Conservation (phyloP, 805 yeast genomes). For the Metschnikowia amazonensis region DNA sequence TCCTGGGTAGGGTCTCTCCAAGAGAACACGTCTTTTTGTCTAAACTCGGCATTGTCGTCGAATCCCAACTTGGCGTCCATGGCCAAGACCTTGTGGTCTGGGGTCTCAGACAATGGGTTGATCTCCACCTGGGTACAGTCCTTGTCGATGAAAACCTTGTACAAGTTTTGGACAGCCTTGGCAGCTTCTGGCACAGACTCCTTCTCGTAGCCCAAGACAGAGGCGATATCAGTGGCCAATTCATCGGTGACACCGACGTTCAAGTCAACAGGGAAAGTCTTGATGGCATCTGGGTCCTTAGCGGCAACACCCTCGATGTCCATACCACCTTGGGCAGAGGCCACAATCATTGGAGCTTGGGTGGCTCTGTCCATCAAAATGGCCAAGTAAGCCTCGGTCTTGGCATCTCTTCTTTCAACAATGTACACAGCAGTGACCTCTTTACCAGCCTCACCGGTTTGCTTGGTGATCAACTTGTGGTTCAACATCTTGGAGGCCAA, state of each 20-base stretch:
- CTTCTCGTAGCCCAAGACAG: conserved; percentile 73
- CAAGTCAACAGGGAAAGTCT: conserved; percentile 76
- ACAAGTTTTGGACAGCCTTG: conserved; percentile 77
- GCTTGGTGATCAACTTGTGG: conserved; percentile 94
- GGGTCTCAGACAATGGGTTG: conserved; percentile 94
- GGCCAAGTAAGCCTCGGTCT: conserved; percentile 93
- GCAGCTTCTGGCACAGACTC: conserved; percentile 84
- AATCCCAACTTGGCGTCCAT: conserved; percentile 99
- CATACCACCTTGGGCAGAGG: conserved; percentile 99
- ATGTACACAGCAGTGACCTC: conserved; percentile 94
- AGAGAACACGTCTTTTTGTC: conserved; percentile 89
- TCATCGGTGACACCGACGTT: conserved; percentile 75
- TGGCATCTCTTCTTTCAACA: conserved; percentile 90
- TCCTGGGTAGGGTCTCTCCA: conserved; percentile 99
- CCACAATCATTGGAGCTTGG: conserved; percentile 89
- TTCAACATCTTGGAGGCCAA: conserved; percentile 85
- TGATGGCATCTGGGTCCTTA: conserved; percentile 85
- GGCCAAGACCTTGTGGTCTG: conserved; percentile 85
- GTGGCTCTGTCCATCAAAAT: conserved; percentile 90
- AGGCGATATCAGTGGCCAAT: conserved; percentile 73
- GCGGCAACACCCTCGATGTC: conserved; percentile 98
- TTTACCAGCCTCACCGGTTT: conserved; percentile 96
- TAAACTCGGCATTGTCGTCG: conserved; percentile 93
- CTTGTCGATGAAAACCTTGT: conserved; percentile 81
- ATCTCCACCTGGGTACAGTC: conserved; percentile 99